phyloP scores from a whole-genome alignment of 768 basidiomycete genomes.

The Imleria badia region DNA sequence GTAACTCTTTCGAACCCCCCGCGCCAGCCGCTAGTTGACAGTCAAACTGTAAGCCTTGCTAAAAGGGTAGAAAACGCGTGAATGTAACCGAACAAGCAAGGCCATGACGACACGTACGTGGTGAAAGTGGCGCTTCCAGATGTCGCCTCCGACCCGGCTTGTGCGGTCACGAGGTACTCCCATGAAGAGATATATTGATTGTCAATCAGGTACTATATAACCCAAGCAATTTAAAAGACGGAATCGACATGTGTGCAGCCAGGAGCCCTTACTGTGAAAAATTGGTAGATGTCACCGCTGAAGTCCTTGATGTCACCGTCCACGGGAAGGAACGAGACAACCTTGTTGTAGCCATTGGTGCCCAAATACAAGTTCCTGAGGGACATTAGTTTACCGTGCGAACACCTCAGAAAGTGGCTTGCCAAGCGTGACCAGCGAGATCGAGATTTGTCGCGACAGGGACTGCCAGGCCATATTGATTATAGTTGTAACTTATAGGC shows the following conservation, averaged over 20 bases:
- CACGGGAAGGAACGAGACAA: slow-evolving; percentile 48
- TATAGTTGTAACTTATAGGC: slow-evolving; percentile 54
- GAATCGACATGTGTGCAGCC: neutral
- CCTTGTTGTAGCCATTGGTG: slow-evolving; percentile 51
- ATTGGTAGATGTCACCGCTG: slow-evolving; percentile 51
- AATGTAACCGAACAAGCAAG: neutral
- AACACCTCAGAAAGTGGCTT: neutral
- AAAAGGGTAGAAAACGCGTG: neutral
- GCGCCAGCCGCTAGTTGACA: slow-evolving; percentile 41
- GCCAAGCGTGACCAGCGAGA: slow-evolving; percentile 55
- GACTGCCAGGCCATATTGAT: slow-evolving; percentile 43
- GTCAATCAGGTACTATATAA: slow-evolving; percentile 52
- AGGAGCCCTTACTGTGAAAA: slow-evolving; percentile 43
- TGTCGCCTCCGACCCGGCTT: slow-evolving; percentile 65
- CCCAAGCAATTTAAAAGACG: neutral
- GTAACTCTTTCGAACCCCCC: neutral
- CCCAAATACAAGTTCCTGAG: slow-evolving; percentile 56
- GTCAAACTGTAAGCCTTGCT: slow-evolving; percentile 48
- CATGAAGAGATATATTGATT: slow-evolving; percentile 45
- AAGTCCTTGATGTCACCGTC: slow-evolving; percentile 44
- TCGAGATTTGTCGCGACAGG: slow-evolving; percentile 42
- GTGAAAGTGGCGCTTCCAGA: slow-evolving; percentile 53
- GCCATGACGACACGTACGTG: slow-evolving; percentile 40
- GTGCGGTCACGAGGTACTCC: slow-evolving; percentile 57
- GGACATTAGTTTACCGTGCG: neutral